phyloP scores from a whole-genome alignment of 495 filamentous ascomycete genomes.

The Letharia columbiana region DNA sequence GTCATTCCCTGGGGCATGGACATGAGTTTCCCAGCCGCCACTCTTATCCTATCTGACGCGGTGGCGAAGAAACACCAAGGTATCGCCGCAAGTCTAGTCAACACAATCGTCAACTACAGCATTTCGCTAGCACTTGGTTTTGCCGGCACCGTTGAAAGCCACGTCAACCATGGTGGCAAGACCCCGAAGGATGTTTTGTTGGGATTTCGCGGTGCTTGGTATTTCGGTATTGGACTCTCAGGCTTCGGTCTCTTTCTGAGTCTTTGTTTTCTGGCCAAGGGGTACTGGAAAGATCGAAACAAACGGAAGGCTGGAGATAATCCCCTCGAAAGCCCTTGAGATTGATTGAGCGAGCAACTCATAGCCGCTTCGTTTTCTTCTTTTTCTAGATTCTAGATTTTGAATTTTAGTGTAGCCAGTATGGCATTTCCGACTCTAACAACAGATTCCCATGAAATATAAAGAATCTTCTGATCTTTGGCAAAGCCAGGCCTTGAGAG shows the following conservation, averaged over 20 bases:
- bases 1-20: slow-evolving; percentile 50
- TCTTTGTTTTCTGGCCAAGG: slow-evolving; percentile 11
- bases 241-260: slow-evolving; percentile 36
- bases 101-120: slow-evolving; percentile 57
- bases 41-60: slow-evolving; percentile 32
- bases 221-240: slow-evolving; percentile 47
- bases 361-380: background rate
- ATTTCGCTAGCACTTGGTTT: slow-evolving; percentile 60
- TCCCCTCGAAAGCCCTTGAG: background rate
- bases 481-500: no score
- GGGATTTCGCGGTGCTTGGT: slow-evolving; percentile 51
- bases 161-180: slow-evolving; percentile 40
- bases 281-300: slow-evolving; percentile 10
- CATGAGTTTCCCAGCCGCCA: slow-evolving; percentile 34
- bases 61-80: slow-evolving; percentile 37
- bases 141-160: slow-evolving; percentile 52
- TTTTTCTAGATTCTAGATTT: no score
- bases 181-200: slow-evolving; percentile 33
- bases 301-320: background rate
- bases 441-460: no score
- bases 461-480: no score
- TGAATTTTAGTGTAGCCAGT: no score
- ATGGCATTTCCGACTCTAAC: no score
- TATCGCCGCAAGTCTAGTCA: slow-evolving; percentile 51
- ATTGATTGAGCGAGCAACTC: background rate